Evolutionary conservation across 1,284 basidiomycete species (phyloP), one percentile per base, ranked within the genome.

Genomic region (Pyrrhoderma noxium): DNA sequence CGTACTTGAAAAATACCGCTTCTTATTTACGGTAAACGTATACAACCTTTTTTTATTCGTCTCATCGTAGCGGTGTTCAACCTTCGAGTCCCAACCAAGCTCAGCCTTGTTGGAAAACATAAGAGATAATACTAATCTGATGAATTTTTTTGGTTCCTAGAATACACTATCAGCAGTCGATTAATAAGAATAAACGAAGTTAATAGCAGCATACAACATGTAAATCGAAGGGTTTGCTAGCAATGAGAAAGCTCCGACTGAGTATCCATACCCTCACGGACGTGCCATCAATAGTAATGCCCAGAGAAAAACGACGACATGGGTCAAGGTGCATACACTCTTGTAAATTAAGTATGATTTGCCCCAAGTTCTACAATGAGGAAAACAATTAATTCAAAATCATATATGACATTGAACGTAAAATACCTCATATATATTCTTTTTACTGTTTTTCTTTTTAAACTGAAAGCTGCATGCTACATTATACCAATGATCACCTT

Each of bases 41-140:
- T 39, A 49, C 18, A 21, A 8, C 36, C 38, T 19, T 14, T 38
- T 22, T 21, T 49, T 38, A 18, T n/a, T n/a, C n/a, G n/a, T n/a
- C n/a, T 9, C 45, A 4, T 22, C 36, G 14, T 16, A 22, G 13
- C 27, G 5, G 5, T n/a, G 16, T 19, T 14, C 22, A 21, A 49
- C 37, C 3, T 34, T 49, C 27, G 47, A n/a, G 22, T 49, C 47
- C 47, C 47, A 49, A 16, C 47, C 45, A 8, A 36, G 18, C 21
- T 47, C 45, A 11, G n/a, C 45, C 16, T 47, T 47, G 11, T 13
- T 8, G 3, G 47, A 34, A 27, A 49, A 49, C 14, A 38, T 18
- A 23, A 49, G 23, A 1, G 47, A 13, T 5, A 49, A 9, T 13
- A 49, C 13, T 11, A 49, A 8, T 21, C 19, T 35, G 7, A 38